Evolutionary conservation across 2,329 filamentous ascomycete genomes (phyloP).

Genomic region (Trichoderma atrobrunneum): DNA sequence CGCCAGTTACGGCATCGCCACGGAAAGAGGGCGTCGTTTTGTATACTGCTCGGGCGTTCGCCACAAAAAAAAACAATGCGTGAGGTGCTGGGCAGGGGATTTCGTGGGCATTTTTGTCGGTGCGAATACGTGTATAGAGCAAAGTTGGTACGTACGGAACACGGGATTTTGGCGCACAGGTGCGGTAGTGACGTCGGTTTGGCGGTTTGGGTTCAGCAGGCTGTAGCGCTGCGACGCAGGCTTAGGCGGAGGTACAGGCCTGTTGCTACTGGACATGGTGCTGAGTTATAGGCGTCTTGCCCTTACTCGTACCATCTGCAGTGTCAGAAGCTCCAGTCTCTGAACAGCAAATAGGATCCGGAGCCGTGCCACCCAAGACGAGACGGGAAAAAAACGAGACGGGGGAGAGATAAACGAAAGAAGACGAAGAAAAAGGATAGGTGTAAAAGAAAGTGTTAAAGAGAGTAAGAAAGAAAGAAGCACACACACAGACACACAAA

Average conservation of each 20-base stretch:
- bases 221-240: neutral
- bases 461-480: neutral
- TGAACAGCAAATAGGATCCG: neutral
- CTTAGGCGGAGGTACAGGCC: neutral
- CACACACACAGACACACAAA: neutral
- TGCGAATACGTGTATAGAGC: neutral
- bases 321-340: neutral
- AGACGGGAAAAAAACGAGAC: neutral
- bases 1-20: slow-evolving; percentile 10
- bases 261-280: slow-evolving; percentile 5
- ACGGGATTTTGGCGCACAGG: slow-evolving; percentile 43
- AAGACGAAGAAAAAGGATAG: neutral
- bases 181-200: neutral
- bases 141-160: slow-evolving; percentile 45
- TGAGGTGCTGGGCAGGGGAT: neutral
- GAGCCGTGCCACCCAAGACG: neutral
- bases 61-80: neutral
- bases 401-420: neutral
- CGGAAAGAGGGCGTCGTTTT: slow-evolving; percentile 11
- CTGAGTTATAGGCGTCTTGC: neutral
- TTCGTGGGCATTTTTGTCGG: neutral
- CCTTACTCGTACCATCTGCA: neutral
- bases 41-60: slow-evolving; percentile 11
- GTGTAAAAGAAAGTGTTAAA: neutral
- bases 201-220: neutral